phyloP scores from a whole-genome alignment of 2,329 filamentous ascomycete species.

The Gnomoniopsis sp. region DNA sequence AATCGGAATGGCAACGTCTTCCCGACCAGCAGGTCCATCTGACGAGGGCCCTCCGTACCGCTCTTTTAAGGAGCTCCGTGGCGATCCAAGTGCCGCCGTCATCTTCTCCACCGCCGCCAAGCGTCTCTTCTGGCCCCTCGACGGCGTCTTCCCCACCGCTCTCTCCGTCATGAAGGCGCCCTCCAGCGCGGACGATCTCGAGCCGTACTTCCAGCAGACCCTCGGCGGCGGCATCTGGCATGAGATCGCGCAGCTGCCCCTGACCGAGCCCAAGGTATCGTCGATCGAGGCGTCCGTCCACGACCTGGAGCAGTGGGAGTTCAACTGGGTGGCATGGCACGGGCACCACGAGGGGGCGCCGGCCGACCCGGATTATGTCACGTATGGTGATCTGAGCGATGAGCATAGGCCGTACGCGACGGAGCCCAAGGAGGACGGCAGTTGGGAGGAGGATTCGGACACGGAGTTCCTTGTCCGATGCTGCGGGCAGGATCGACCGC shows the following conservation, averaged over 20 bases:
- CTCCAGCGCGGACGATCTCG: constrained; percentile 19
- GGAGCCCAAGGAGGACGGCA: constrained; percentile 21
- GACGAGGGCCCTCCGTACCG: constrained; percentile 16
- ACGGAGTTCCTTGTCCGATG: constrained; percentile 24
- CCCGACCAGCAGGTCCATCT: neutral
- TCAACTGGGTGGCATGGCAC: constrained; percentile 23
- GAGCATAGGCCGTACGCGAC: constrained; percentile 19
- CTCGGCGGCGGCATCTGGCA: constrained; percentile 23
- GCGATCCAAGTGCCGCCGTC: constrained; percentile 11
- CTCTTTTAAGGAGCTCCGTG: constrained; percentile 20
- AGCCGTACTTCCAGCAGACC: constrained; percentile 22
- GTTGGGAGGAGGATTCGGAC: constrained; percentile 23
- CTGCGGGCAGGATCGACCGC: constrained; percentile 24
- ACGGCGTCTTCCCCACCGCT: constrained; percentile 21
- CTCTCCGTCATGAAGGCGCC: constrained; percentile 24
- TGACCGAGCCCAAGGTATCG: constrained; percentile 29
- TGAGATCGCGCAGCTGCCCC: constrained; percentile 23
- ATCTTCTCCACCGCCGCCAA: constrained; percentile 18
- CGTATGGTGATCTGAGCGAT: constrained; percentile 21
- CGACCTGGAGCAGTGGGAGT: constrained; percentile 25
- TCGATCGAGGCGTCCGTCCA: constrained; percentile 22
- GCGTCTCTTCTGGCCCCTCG: constrained; percentile 25
- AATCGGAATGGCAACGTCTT: neutral
- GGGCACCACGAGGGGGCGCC: constrained; percentile 19
- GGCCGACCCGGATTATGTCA: constrained; percentile 20